Evolutionary conservation across 2,329 filamentous ascomycete species (phyloP).

Genomic region (Trichoderma polysporum): DNA sequence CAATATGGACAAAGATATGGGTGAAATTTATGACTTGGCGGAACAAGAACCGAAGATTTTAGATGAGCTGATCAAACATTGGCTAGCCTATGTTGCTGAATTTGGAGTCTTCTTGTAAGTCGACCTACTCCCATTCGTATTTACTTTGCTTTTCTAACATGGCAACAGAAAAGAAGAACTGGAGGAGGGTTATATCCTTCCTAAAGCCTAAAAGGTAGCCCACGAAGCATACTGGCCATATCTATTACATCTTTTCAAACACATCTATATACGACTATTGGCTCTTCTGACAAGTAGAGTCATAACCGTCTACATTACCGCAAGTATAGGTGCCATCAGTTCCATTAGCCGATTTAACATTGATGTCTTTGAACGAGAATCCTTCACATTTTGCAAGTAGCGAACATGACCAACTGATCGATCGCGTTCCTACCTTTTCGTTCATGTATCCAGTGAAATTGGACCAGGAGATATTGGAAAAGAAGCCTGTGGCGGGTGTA

Average conservation of each 20-base stretch:
- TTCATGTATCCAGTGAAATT: conserved; percentile 12
- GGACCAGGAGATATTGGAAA: conserved; percentile 4
- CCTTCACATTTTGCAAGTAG: conserved; percentile 2
- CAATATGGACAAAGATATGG: conserved; percentile 33
- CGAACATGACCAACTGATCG: conserved; percentile 1
- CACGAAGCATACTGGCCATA: no score
- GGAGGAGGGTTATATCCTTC: conserved; percentile 4
- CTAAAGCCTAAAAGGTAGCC: not conserved
- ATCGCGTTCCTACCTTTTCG: not conserved
- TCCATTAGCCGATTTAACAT: not conserved
- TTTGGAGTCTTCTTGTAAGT: conserved; percentile 19
- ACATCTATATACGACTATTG: not conserved
- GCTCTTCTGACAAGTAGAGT: not conserved
- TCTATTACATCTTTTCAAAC: no score
- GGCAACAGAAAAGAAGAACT: not conserved
- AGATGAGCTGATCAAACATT: conserved; percentile 30
- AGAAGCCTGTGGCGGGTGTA: conserved; percentile 1
- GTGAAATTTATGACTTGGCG: conserved; percentile 34
- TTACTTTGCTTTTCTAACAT: not conserved
- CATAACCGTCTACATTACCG: not conserved
- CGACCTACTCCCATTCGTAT: not conserved
- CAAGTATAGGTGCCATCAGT: not conserved
- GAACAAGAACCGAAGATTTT: conserved; percentile 29
- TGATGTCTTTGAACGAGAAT: conserved; percentile 3
- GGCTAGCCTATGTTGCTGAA: conserved; percentile 37